Conservation (phyloP, 2,329 filamentous ascomycete genomes). For the Penicillium paneum region DNA sequence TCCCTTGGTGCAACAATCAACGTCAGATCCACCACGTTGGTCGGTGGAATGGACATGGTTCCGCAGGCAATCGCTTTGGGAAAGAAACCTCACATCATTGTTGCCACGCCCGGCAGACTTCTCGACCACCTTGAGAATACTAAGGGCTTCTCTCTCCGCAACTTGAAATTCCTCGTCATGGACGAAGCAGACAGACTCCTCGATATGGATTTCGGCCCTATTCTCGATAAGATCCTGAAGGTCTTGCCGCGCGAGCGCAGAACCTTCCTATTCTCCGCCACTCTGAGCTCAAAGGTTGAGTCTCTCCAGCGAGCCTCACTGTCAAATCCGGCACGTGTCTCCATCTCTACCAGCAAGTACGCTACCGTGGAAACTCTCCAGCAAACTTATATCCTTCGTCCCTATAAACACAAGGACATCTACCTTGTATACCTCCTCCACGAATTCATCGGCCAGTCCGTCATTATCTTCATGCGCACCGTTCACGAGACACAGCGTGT, state of each 20-base stretch:
- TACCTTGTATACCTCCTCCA: conserved; percentile 85
- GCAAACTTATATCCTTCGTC: conserved; percentile 82
- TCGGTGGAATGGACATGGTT: conserved; percentile 95
- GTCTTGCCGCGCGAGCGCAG: conserved; percentile 72
- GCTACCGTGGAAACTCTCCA: conserved; percentile 87
- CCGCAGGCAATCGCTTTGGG: conserved; percentile 83
- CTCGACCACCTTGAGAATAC: conserved; percentile 95
- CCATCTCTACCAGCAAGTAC: conserved; percentile 77
- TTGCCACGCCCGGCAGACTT: conserved; percentile 84
- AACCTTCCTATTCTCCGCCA: conserved; percentile 91
- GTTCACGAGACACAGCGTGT: conserved; percentile 87
- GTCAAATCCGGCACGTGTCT: conserved; percentile 77
- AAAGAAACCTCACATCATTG: conserved; percentile 93
- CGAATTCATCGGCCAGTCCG: conserved; percentile 79
- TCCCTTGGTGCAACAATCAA: conserved; percentile 81
- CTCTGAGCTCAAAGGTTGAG: conserved; percentile 91
- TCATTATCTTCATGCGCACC: conserved; percentile 88
- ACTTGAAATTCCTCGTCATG: conserved; percentile 85
- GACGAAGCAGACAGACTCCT: conserved; percentile 59
- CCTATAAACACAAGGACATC: conserved; percentile 81
- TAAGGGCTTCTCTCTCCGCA: conserved; percentile 83
- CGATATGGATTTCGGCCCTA: conserved; percentile 90
- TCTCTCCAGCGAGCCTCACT: conserved; percentile 85
- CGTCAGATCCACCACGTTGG: conserved; percentile 80
- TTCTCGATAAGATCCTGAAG: conserved; percentile 89